Evolutionary conservation across 805 yeast species (phyloP).

Genomic region (Alloascoidea africana): DNA sequence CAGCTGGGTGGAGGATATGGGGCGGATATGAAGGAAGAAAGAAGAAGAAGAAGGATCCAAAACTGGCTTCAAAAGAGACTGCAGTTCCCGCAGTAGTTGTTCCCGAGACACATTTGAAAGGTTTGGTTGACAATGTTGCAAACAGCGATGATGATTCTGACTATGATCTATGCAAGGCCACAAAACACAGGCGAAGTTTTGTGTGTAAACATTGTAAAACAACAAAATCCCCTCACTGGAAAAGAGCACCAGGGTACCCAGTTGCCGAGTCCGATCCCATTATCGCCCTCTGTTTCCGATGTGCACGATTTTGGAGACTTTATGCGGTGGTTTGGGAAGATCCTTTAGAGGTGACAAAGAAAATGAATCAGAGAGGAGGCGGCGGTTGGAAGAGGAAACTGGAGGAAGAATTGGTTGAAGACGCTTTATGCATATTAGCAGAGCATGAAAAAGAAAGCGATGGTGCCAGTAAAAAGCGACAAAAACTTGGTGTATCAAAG

Average conservation of each 20-base stretch:
- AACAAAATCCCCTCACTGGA: slow-evolving; percentile 44
- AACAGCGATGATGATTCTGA: slow-evolving; percentile 60
- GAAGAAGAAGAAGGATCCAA: slow-evolving; percentile 35
- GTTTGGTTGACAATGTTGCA: slow-evolving; percentile 33
- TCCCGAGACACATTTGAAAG: slow-evolving; percentile 7
- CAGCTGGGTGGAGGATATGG: slow-evolving; percentile 65
- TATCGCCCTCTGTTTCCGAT: slow-evolving; percentile 63
- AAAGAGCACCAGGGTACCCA: slow-evolving; percentile 48
- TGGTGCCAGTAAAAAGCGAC: slow-evolving; percentile 6
- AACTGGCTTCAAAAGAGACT: slow-evolving; percentile 12
- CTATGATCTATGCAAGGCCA: slow-evolving; percentile 40
- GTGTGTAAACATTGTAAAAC: slow-evolving; percentile 65
- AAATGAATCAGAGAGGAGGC: slow-evolving; percentile 24
- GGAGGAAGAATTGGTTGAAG: slow-evolving; percentile 49
- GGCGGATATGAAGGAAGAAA: slow-evolving; percentile 62
- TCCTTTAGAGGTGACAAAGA: slow-evolving; percentile 50
- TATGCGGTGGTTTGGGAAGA: slow-evolving; percentile 82
- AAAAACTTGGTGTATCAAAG: slow-evolving; percentile 8
- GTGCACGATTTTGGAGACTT: slow-evolving; percentile 85
- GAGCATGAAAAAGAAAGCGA: slow-evolving; percentile 14
- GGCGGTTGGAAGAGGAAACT: slow-evolving; percentile 43
- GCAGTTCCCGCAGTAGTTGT: slow-evolving; percentile 8
- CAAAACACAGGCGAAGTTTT: slow-evolving; percentile 24
- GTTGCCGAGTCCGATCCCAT: slow-evolving; percentile 22
- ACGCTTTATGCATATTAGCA: slow-evolving; percentile 19